Percentiles rank a stretch among this genome's conserved stretches.
These are phyloP conservation scores for Pythium scleroteichum DNA, from an alignment of 352 stramenopile genomes.

Conservation along the genomic window DNA sequence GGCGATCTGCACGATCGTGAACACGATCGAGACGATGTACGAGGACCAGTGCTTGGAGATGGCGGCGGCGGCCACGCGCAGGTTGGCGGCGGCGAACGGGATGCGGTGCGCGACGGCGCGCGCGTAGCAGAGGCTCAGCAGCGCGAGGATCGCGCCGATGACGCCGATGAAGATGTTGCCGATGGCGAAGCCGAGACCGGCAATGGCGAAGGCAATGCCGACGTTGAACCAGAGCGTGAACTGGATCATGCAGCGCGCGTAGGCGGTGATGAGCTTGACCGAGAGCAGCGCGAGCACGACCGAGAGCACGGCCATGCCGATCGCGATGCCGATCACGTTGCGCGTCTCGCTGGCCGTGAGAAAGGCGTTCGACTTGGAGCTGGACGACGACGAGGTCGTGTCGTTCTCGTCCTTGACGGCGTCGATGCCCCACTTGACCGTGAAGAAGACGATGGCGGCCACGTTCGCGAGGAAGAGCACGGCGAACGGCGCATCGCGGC, in stretches of 20 bases:
- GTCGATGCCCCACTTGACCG: conserved; percentile 68
- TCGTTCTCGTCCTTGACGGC: conserved; percentile 47
- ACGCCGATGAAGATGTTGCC: conserved; percentile 71
- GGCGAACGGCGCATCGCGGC: conserved; percentile 79
- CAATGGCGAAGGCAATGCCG: conserved; percentile 59
- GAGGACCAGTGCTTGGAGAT: conserved; percentile 90
- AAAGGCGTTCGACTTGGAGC: conserved; percentile 21
- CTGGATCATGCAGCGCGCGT: conserved; percentile 80
- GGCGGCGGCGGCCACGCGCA: conserved; percentile 85
- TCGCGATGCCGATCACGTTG: conserved; percentile 23
- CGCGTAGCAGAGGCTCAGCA: conserved; percentile 87
- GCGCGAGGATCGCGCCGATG: conserved; percentile 55
- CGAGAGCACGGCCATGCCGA: conserved; percentile 41
- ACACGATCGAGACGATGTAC: conserved; percentile 85
- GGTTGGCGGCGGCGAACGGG: conserved; percentile 92
- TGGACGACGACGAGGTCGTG: conserved; percentile 24
- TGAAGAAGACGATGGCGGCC: conserved; percentile 66
- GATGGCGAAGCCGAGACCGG: conserved; percentile 68
- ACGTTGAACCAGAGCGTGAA: conserved; percentile 90
- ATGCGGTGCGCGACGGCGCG: conserved; percentile 88
- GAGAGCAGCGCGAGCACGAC: conserved; percentile 61
- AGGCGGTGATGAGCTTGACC: conserved; percentile 82
- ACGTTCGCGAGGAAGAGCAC: conserved; percentile 81
- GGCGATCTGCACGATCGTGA: conserved; percentile 86
- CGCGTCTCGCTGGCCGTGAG: conserved; percentile 55